Evolutionary conservation across 306 rosid genomes (phyloP).

Genomic region (Canavalia ensiformis): DNA sequence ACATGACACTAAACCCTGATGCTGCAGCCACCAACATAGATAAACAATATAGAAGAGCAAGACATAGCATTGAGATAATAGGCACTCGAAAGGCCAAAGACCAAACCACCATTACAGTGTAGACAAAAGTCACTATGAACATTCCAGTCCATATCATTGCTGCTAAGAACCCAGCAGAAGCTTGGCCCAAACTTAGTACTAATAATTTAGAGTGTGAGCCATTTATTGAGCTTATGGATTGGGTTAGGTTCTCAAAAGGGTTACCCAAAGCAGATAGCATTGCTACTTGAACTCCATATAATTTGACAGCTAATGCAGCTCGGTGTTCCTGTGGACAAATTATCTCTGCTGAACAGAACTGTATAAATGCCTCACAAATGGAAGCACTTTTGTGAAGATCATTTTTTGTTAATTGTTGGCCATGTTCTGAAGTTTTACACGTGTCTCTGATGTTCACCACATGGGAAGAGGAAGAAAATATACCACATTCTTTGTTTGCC

Average conservation of each 20-base stretch:
- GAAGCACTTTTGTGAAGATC: not conserved
- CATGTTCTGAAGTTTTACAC: not conserved
- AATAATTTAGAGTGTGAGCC: not conserved
- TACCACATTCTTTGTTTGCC: constrained; percentile 6
- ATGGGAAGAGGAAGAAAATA: constrained; percentile 33
- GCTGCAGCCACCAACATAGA: constrained; percentile 35
- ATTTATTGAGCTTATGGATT: constrained; percentile 26
- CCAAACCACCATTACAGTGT: constrained; percentile 46
- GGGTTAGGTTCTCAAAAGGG: constrained; percentile 35
- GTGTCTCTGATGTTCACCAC: constrained; percentile 34
- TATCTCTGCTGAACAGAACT: constrained; percentile 26
- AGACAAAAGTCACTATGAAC: constrained; percentile 39
- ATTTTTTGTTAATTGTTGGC: not conserved
- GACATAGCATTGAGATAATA: constrained; percentile 43
- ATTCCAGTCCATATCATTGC: constrained; percentile 50
- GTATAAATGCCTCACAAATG: not conserved
- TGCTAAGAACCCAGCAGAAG: constrained; percentile 41
- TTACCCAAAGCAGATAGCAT: constrained; percentile 37
- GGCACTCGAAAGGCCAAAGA: constrained; percentile 42
- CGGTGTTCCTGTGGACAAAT: constrained; percentile 43
- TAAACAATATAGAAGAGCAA: constrained; percentile 39
- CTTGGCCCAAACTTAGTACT: constrained; percentile 23
- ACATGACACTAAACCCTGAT: constrained; percentile 37
- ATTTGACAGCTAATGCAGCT: constrained; percentile 37
- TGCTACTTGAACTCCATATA: constrained; percentile 47